Evolutionary conservation across 352 stramenopile species (phyloP), one percentile per base, ranked within the genome.

Genomic region (Phytophthora foliorum): DNA sequence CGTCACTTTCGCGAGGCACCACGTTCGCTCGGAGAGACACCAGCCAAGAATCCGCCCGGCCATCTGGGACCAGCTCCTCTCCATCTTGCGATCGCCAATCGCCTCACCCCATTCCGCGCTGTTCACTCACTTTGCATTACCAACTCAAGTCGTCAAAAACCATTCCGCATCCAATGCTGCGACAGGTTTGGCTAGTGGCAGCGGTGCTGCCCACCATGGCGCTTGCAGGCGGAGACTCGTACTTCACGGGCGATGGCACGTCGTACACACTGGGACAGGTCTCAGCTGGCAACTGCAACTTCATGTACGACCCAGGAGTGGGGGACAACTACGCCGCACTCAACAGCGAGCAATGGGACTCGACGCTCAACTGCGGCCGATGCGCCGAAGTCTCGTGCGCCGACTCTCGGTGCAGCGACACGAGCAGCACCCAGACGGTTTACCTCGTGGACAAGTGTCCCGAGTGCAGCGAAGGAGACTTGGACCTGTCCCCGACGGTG

Each of bases 401-500:
- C 8, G 86, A 94, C 62, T 42, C 58, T 10, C 41, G 75, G 1
- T 94, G 86, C 61, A 56, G 61, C 13, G 71, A 87, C 59, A 78
- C 63, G 21, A 77, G 25, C 24, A 86, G 45, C 25, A 81, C 63
- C 3, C 59, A 78, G 38, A 69, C 79, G 14, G 77, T 92, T 11
- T 80, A 90, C 63, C 65, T 94, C 34, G 70, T 91, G 17, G 85
- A 94, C 68, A 76, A 72, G 19, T 94, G 87, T 57, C 84, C 83
- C 6, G 85, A 93, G 60, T 94, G 87, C 59, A 67, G 39, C 3
- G 14, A 88, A 22, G 84, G 85, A 45, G 83, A 88, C 61, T 69
- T 89, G 49, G 81, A 88, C 41, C 57, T 89, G 53, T 87, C 78
- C 24, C 69, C 76, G 7, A 74, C 62, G 0, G 77, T 89, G 32